Percentiles rank a stretch among this genome's conserved stretches.
phyloP scores from a whole-genome alignment of 2,329 filamentous ascomycete species.

The Pseudophaeomoniella oleicola region DNA sequence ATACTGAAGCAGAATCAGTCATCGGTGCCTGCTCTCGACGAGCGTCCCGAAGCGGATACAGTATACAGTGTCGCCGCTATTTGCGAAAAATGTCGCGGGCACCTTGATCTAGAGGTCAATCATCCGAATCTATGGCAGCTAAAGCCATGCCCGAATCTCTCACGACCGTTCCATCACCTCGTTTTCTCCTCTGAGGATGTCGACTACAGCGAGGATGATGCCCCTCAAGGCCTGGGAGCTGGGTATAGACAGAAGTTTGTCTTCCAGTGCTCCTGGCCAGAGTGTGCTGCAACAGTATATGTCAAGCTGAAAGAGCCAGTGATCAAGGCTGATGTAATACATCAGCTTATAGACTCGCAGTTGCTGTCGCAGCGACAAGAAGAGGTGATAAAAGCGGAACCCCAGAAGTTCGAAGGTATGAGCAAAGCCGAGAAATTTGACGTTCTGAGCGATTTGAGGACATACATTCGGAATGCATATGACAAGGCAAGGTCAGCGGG shows the following conservation, averaged over 20 bases:
- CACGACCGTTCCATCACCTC: slow-evolving; percentile 49
- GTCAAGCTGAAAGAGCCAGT: slow-evolving; percentile 39
- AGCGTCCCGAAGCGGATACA: slow-evolving; percentile 25
- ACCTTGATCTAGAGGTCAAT: slow-evolving; percentile 44
- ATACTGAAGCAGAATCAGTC: slow-evolving; percentile 42
- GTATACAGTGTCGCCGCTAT: slow-evolving; percentile 44
- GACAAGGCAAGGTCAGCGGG: slow-evolving; percentile 27
- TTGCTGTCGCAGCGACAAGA: slow-evolving; percentile 39
- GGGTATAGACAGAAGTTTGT: background rate
- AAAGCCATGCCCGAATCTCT: slow-evolving; percentile 30
- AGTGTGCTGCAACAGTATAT: slow-evolving; percentile 38
- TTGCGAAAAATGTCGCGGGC: slow-evolving; percentile 47
- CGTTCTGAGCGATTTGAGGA: slow-evolving; percentile 40
- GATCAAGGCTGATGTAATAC: slow-evolving; percentile 32
- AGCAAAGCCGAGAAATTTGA: slow-evolving; percentile 36
- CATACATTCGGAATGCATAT: slow-evolving; percentile 46
- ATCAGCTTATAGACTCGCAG: slow-evolving; percentile 38
- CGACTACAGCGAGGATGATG: background rate
- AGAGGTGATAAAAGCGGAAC: slow-evolving; percentile 34
- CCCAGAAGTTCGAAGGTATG: slow-evolving; percentile 39
- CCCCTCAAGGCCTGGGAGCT: background rate
- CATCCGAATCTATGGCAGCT: slow-evolving; percentile 26
- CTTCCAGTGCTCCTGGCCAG: slow-evolving; percentile 45
- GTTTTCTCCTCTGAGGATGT: slow-evolving; percentile 14
- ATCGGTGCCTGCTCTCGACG: slow-evolving; percentile 25